These are phyloP conservation scores for Carex kokanica DNA, from an alignment of 176 grass and related monocot genomes.

Conservation along the genomic window DNA sequence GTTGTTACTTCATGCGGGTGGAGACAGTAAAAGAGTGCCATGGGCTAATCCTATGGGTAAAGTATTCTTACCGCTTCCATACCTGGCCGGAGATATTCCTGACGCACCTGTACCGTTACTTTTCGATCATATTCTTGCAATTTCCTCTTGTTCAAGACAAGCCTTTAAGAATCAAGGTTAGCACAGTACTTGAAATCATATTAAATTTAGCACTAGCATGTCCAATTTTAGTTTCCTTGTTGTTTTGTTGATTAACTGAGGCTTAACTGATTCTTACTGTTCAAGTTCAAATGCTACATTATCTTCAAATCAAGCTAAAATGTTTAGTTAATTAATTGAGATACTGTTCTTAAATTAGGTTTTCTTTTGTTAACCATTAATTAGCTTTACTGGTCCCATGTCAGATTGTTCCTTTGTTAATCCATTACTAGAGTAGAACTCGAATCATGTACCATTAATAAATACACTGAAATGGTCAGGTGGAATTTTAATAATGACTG, in stretches of 20 bases:
- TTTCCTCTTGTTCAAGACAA: conserved; percentile 84
- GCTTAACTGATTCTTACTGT: background rate
- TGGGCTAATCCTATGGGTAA: conserved; percentile 98
- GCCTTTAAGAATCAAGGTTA: conserved; percentile 85
- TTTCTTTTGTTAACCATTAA: background rate
- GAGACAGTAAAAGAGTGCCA: conserved; percentile 90
- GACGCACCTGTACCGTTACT: conserved; percentile 79
- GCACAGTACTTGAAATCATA: background rate
- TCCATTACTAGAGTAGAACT: background rate
- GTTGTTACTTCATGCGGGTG: conserved; percentile 84
- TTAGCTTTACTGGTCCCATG: background rate
- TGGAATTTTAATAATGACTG: conserved; percentile 97
- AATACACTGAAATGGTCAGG: conserved; percentile 42
- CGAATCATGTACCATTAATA: background rate
- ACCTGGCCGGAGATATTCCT: conserved; percentile 62
- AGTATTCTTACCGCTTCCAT: conserved; percentile 79
- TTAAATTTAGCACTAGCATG: background rate
- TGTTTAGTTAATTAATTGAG: conserved; percentile 1
- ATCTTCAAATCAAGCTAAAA: background rate
- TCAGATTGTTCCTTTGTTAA: background rate
- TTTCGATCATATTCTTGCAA: conserved; percentile 80
- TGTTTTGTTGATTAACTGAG: background rate
- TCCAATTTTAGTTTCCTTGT: background rate
- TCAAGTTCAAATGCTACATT: background rate
- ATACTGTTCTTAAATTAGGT: background rate